phyloP scores from a whole-genome alignment of 2,329 filamentous ascomycete genomes.

The Metarhizium rileyi region DNA sequence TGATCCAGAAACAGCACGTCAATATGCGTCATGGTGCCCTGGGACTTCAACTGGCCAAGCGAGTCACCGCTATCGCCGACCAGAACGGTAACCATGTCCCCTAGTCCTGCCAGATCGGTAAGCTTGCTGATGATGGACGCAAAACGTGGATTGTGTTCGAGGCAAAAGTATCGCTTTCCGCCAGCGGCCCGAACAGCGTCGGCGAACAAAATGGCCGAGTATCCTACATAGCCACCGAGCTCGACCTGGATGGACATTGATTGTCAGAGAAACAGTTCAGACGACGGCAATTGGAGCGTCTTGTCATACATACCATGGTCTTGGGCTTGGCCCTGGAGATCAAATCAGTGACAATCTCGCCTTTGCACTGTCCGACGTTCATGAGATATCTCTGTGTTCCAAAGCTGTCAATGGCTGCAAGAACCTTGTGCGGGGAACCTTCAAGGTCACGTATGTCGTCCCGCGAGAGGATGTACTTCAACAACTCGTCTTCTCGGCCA shows the following conservation, averaged over 20 bases:
- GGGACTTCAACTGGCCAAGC: constrained; percentile 47
- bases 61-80: constrained; percentile 61
- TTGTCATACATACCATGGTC: no score
- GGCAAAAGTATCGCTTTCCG: constrained; percentile 56
- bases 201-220: constrained; percentile 70
- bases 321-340: constrained; percentile 58
- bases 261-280: no score
- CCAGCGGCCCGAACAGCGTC: constrained; percentile 53
- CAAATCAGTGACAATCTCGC: constrained; percentile 57
- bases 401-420: constrained; percentile 62
- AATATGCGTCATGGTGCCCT: constrained; percentile 45
- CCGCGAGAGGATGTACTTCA: constrained; percentile 57
- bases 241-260: no score
- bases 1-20: constrained; percentile 75
- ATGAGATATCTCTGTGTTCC: constrained; percentile 48
- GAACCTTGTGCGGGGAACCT: constrained; percentile 52
- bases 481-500: constrained; percentile 62
- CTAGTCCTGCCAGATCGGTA: constrained; percentile 65
- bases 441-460: constrained; percentile 53
- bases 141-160: constrained; percentile 68
- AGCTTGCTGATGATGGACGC: constrained; percentile 58
- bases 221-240: constrained; percentile 72
- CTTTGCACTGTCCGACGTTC: constrained; percentile 71
- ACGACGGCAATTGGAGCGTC: no score
- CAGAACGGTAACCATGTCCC: constrained; percentile 58